These are phyloP conservation scores for Diaporthe ampelina DNA, from an alignment of 2,329 filamentous ascomycete genomes.

Conservation along the genomic window DNA sequence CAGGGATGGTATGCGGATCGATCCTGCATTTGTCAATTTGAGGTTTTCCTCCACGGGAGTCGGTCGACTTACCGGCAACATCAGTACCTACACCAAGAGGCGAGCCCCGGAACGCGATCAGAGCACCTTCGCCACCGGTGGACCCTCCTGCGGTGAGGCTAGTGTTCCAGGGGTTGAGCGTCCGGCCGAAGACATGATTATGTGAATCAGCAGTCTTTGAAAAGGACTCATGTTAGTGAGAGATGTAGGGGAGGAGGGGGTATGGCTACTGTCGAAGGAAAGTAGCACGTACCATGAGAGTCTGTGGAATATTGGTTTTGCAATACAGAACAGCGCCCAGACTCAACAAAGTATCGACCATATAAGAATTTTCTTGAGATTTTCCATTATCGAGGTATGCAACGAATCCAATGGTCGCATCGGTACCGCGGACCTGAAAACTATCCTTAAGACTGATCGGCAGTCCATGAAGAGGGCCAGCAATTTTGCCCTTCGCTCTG, in stretches of 20 bases:
- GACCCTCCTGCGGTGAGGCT: constrained; percentile 41
- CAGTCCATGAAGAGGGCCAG: constrained; percentile 40
- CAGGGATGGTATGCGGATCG: constrained; percentile 43
- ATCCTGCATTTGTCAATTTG: constrained; percentile 34
- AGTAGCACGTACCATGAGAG: constrained; percentile 38
- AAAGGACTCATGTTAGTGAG: not conserved
- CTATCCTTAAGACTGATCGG: constrained; percentile 41
- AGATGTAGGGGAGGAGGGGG: too few species aligned
- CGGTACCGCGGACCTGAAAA: constrained; percentile 39
- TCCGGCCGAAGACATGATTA: constrained; percentile 40
- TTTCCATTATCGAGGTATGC: constrained; percentile 38
- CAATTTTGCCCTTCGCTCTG: constrained; percentile 19
- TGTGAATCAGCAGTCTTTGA: constrained; percentile 41
- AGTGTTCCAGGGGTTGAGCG: constrained; percentile 40
- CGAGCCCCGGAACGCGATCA: constrained; percentile 42
- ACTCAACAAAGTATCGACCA: constrained; percentile 41
- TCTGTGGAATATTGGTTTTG: constrained; percentile 44
- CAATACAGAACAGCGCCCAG: constrained; percentile 43
- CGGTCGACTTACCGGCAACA: constrained; percentile 36
- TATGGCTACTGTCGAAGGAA: not conserved
- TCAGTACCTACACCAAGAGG: constrained; percentile 43
- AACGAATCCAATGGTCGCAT: constrained; percentile 39
- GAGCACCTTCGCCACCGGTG: constrained; percentile 42
- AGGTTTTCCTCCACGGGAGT: too few species aligned
- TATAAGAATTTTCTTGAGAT: constrained; percentile 40